Evolutionary conservation across 1,139 yeast species (phyloP).

Genomic region (Lodderomyces theae): DNA sequence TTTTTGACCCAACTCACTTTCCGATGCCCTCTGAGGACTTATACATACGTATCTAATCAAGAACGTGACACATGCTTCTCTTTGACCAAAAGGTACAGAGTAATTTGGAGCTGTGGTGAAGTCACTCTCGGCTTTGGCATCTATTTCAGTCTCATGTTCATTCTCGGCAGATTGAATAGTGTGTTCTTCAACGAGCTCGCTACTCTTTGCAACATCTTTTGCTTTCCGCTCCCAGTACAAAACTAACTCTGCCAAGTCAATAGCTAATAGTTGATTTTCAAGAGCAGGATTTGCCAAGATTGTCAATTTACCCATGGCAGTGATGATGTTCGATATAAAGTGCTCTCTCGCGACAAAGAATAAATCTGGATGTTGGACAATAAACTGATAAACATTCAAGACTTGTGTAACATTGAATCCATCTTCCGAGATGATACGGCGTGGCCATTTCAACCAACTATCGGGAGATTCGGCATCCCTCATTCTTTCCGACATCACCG

Average conservation of each 20-base stretch:
- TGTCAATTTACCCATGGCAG: constrained; percentile 94
- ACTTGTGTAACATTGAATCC: constrained; percentile 81
- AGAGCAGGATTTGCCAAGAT: constrained; percentile 75
- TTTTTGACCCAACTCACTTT: constrained; percentile 76
- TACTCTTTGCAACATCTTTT: constrained; percentile 14
- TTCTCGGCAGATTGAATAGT: constrained; percentile 5
- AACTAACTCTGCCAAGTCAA: constrained; percentile 83
- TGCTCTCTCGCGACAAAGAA: constrained; percentile 87
- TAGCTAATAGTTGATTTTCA: constrained; percentile 82
- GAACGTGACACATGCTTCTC: constrained; percentile 92
- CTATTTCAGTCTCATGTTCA: constrained; percentile 15
- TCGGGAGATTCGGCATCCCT: constrained; percentile 54
- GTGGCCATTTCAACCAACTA: constrained; percentile 94
- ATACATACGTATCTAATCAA: constrained; percentile 86
- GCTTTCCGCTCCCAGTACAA: constrained; percentile 78
- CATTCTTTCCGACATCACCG: constrained; percentile 76
- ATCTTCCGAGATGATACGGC: constrained; percentile 88
- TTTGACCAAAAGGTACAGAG: constrained; percentile 70
- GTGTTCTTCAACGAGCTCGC: constrained; percentile 16
- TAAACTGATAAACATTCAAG: constrained; percentile 83
- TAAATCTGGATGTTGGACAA: constrained; percentile 80
- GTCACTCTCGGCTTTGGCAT: constrained; percentile 18
- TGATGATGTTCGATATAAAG: constrained; percentile 81
- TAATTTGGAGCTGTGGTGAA: constrained; percentile 47
- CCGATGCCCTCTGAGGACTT: constrained; percentile 81